Percentiles rank a stretch among this genome's conserved stretches.
Evolutionary conservation across 305 asterid species (phyloP).

Genomic region (Fraxinus dipetala): DNA sequence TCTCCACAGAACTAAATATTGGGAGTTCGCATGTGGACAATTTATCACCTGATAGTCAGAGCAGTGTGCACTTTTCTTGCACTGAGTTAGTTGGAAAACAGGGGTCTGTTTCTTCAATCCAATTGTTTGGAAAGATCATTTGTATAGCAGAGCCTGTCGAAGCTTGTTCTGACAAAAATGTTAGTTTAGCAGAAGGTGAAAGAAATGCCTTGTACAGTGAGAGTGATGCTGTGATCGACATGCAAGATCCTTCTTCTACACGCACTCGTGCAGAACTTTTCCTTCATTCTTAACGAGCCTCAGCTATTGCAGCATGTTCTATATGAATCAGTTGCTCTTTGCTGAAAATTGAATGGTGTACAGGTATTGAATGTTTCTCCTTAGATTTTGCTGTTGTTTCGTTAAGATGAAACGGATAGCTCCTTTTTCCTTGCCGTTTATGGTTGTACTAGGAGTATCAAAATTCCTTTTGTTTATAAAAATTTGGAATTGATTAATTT

Average conservation of each 20-base stretch:
- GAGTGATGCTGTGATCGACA: background rate
- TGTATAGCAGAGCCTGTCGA: conserved; percentile 18
- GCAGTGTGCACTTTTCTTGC: conserved; percentile 25
- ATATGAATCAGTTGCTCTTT: background rate
- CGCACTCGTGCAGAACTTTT: background rate
- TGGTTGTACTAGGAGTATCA: background rate
- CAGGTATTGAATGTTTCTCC: conserved; percentile 10
- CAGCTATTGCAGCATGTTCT: background rate
- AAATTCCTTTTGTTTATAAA: background rate
- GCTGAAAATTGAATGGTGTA: background rate
- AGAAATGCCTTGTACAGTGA: background rate
- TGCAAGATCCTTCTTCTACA: background rate
- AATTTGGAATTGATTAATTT: background rate
- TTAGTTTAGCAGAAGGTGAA: background rate
- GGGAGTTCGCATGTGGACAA: conserved; percentile 27
- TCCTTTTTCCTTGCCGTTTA: background rate
- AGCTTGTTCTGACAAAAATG: conserved; percentile 7
- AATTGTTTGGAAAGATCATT: conserved; percentile 41
- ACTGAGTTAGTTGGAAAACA: conserved; percentile 21
- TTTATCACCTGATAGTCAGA: conserved; percentile 31
- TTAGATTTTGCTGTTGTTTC: background rate
- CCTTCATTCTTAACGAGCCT: background rate
- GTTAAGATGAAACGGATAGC: background rate
- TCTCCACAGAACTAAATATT: conserved; percentile 29
- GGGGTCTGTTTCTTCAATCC: conserved; percentile 20